A percentile compares a stretch with the other conserved stretches of the same genome.
These are phyloP conservation scores for Eucalyptus albens DNA, from an alignment of 345 rosid genomes.

Conservation along the genomic window DNA sequence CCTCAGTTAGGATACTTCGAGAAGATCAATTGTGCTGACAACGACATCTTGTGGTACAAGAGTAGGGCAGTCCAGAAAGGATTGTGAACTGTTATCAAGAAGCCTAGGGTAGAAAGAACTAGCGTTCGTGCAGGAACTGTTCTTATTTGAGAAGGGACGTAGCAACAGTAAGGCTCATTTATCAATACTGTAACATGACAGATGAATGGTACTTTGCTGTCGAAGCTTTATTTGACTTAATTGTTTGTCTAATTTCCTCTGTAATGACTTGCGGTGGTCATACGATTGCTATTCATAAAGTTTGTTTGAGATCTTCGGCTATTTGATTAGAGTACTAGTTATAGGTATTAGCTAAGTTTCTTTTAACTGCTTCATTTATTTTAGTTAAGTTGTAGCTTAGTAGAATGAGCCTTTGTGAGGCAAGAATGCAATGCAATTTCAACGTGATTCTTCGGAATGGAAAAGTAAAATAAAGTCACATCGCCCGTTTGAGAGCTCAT, in stretches of 20 bases:
- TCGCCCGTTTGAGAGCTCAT: fast-evolving
- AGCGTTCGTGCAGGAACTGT: no score
- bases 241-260: neutral
- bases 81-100: no score
- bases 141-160: neutral
- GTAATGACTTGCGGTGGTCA: neutral
- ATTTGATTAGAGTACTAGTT: neutral
- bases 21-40: no score
- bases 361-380: fast-evolving
- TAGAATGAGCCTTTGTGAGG: neutral
- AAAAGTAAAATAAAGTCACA: neutral
- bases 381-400: fast-evolving
- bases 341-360: fast-evolving
- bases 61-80: no score
- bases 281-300: neutral
- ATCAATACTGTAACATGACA: neutral
- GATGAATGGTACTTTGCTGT: fast-evolving
- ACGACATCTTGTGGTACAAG: no score
- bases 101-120: no score
- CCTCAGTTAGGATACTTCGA: no score
- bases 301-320: no score
- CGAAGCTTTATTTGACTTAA: neutral
- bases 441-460: fast-evolving
- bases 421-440: no score
- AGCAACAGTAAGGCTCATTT: neutral